Conservation (phyloP, 2,329 filamentous ascomycete genomes). For the Fusarium illudens region DNA sequence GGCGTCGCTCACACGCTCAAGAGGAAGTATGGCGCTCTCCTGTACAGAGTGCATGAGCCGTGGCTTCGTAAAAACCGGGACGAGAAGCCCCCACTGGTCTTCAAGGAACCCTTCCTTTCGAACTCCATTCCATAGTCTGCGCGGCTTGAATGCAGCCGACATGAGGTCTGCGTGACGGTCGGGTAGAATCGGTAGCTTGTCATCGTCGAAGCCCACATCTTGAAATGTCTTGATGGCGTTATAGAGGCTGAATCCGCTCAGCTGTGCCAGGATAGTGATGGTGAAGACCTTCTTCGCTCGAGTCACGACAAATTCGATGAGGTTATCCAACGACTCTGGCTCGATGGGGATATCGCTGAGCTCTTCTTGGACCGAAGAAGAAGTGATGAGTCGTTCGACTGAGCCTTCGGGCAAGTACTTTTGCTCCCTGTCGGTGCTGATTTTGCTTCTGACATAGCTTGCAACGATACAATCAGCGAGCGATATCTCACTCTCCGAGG, state of each 20-base stretch:
- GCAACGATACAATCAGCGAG: neutral
- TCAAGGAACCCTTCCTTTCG: slow-evolving; percentile 21
- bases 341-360: neutral
- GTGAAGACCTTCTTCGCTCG: slow-evolving; percentile 4
- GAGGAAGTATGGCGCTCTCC: neutral
- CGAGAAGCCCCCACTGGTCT: slow-evolving; percentile 5
- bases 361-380: neutral
- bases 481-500: neutral
- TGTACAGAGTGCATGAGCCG: neutral
- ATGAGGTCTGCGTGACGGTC: neutral
- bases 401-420: neutral
- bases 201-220: neutral
- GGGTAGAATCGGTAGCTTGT: neutral
- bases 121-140: neutral
- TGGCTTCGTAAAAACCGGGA: neutral
- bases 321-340: neutral
- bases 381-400: neutral
- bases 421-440: neutral
- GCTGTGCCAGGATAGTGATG: neutral
- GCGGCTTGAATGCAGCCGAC: neutral
- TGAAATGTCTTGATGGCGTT: neutral
- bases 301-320: neutral
- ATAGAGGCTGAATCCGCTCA: neutral
- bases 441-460: neutral
- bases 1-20: neutral